A percentile compares a stretch with the other conserved stretches of the same genome.
These are phyloP conservation scores for Populus hybrid DNA, from an alignment of 441 rosid genomes.

Conservation along the genomic window DNA sequence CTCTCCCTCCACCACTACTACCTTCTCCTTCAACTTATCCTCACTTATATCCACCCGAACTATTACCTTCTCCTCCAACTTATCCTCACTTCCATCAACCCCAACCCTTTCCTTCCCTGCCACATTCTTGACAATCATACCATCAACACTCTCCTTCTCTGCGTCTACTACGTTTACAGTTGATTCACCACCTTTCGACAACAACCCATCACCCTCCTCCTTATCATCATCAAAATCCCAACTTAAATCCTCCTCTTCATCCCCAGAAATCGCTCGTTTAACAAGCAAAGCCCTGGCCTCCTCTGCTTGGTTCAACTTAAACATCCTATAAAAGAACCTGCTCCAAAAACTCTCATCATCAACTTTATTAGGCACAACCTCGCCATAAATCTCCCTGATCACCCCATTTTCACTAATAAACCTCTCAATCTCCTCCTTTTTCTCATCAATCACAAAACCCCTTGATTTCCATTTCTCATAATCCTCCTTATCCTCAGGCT, in stretches of 20 bases:
- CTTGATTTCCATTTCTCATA: constrained; percentile 52
- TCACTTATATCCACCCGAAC: background rate
- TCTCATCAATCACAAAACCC: constrained; percentile 49
- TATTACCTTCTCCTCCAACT: background rate
- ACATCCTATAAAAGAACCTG: constrained; percentile 57
- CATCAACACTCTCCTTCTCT: background rate
- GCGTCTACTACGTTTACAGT: constrained; percentile 17
- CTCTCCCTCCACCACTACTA: background rate
- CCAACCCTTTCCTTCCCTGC: constrained; percentile 10
- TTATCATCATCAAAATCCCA: constrained; percentile 31
- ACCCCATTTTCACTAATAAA: too few relatives aligned
- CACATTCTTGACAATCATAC: background rate
- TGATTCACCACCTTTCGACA: constrained; percentile 7
- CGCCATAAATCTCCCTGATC: too few relatives aligned
- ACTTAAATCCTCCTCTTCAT: constrained; percentile 38
- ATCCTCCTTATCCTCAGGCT: constrained; percentile 54
- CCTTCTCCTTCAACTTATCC: constrained; percentile 5
- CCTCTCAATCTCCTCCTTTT: constrained; percentile 33
- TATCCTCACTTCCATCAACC: background rate
- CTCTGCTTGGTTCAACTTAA: constrained; percentile 34
- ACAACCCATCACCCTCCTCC: constrained; percentile 14
- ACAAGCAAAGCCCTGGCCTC: constrained; percentile 54
- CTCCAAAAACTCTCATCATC: background rate
- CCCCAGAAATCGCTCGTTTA: constrained; percentile 43
- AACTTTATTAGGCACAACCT: too few relatives aligned